Conservation (phyloP, 768 basidiomycete genomes). For the Cystoderma amianthinum region DNA sequence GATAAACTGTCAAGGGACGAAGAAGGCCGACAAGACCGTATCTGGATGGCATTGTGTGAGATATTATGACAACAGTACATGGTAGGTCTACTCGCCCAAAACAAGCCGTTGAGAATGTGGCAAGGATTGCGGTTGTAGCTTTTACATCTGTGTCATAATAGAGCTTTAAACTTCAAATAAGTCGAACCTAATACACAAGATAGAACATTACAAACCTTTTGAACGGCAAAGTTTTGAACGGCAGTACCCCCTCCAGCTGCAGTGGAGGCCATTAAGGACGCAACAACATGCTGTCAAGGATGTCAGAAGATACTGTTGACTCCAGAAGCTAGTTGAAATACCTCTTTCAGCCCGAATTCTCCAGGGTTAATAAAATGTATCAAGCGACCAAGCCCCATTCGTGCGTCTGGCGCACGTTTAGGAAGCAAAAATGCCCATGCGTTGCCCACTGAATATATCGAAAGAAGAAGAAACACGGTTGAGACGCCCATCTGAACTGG, state of each 20-base stretch:
- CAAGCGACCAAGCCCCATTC: slow-evolving; percentile 27
- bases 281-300: slow-evolving; percentile 43
- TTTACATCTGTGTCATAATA: slow-evolving; percentile 53
- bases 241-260: slow-evolving; percentile 46
- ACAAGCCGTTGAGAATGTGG: slow-evolving; percentile 57
- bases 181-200: not conserved
- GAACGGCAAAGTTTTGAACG: slow-evolving; percentile 56
- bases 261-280: slow-evolving; percentile 50
- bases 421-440: slow-evolving; percentile 45
- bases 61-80: not conserved
- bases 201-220: slow-evolving; percentile 31
- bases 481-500: slow-evolving; percentile 45
- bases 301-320: not conserved
- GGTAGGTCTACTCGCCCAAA: slow-evolving; percentile 36
- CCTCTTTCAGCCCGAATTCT: slow-evolving; percentile 53
- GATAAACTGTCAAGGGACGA: slow-evolving; percentile 52
- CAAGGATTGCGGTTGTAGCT: slow-evolving; percentile 49
- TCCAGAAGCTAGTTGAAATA: slow-evolving; percentile 8
- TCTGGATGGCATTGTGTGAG: slow-evolving; percentile 24
- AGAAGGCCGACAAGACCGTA: slow-evolving; percentile 56
- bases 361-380: slow-evolving; percentile 51
- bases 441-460: slow-evolving; percentile 44
- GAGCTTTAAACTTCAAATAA: slow-evolving; percentile 24
- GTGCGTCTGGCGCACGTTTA: slow-evolving; percentile 30
- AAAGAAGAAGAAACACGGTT: slow-evolving; percentile 48